These are phyloP conservation scores for Colletotrichum sojae DNA, from an alignment of 2,329 filamentous ascomycete species.

Conservation along the genomic window DNA sequence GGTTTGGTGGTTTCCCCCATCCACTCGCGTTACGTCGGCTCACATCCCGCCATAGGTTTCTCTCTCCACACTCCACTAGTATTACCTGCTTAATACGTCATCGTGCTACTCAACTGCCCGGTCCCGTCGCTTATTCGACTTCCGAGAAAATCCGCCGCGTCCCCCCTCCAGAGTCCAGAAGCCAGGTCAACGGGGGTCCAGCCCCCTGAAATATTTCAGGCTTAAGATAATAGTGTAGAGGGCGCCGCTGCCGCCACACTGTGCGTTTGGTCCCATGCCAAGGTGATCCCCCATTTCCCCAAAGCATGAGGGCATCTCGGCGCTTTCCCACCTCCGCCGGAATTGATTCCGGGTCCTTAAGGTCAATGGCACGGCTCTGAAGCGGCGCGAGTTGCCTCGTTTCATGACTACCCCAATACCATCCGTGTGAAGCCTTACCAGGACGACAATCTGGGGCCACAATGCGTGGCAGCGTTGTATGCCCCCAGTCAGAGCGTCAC, in stretches of 20 bases:
- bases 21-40: too few species aligned
- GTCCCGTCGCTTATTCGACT: conserved; percentile 24
- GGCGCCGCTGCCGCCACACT: too few species aligned
- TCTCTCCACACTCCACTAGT: too few species aligned
- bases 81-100: conserved; percentile 16
- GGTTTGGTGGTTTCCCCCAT: too few species aligned
- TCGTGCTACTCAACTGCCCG: conserved; percentile 11
- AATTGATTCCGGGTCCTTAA: conserved; percentile 16
- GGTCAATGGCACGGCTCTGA: conserved; percentile 19
- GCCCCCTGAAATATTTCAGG: neutral
- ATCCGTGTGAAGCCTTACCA: neutral
- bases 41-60: too few species aligned
- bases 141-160: conserved; percentile 21
- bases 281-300: too few species aligned
- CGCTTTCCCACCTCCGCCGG: neutral
- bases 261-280: too few species aligned
- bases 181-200: conserved; percentile 10
- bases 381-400: conserved; percentile 17
- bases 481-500: neutral
- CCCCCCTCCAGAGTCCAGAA: neutral
- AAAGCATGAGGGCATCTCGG: too few species aligned
- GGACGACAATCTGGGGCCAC: conserved; percentile 14
- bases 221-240: neutral
- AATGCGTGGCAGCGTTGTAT: conserved; percentile 1
- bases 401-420: conserved; percentile 25